Base-by-base conservation (phyloP, 2,329 filamentous ascomycete species). In the Epicoccum nigrum region DNA sequence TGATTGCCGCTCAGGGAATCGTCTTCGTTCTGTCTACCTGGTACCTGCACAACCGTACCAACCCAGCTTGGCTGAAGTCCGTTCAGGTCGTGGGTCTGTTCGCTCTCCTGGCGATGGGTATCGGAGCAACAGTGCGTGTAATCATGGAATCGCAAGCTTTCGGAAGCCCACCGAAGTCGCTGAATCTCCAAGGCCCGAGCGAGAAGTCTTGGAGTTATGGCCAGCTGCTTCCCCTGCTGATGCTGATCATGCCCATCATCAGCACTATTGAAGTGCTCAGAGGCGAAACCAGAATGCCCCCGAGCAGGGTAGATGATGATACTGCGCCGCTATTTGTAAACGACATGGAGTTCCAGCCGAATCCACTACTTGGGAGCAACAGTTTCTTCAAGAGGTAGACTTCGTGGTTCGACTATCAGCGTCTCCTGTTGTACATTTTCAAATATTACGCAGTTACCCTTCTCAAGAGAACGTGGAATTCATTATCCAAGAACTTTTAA, bases 151-250 rank as follows among this genome's bases (percentile, higher is more conserved):
- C 81, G 0, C 83, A 86, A 63, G 86, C 85, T 2, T 86, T 88
- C 64, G 81, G 82, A 1, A 68, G 28, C 1, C 81, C 83, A 0
- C 76, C 78, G 0, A 37, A 60, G 21, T 40, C 53, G 0, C 75
- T 86, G 2, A 58, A 66, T 17, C 73, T 87, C 2, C 65, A 67
- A 5, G 84, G 85, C 48, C 50, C 70, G 0, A 79, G 77, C 17
- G 85, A 87, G 71, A 80, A 75, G 52, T 72, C 74, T 9, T 87
- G 84, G 84, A 83, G 79, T 56, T 88, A 86, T 60, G 85, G 85
- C 0, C 83, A 86, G 69, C 69, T 87, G 48, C 72, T 88, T 21
- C 81, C 83, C 1, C 70, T 86, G 58, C 70, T 87, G 57, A 73
- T 87, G 62, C 73, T 87, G 20, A 66, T 82, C n/a, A 70, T 87